Evolutionary conservation across 1,284 basidiomycete genomes (phyloP), one percentile per base, ranked within the genome.

Genomic region (Apiotrichum siamense): DNA sequence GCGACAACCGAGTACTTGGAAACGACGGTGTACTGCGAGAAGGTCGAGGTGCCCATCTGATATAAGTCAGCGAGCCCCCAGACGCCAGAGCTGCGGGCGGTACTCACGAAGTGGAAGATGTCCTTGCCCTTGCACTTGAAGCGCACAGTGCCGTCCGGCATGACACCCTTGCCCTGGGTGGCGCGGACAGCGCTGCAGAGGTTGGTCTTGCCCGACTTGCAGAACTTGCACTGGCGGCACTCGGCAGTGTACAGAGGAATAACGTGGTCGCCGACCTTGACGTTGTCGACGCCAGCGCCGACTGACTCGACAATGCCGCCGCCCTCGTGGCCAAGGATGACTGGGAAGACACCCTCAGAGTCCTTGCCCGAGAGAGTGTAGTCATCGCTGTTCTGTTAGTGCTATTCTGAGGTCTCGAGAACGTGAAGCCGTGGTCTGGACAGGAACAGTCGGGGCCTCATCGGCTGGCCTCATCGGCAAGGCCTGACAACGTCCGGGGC

Each of bases 1-100:
- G 88, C 84, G 37, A 98, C 94, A 21, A 99, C 88, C 29, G 93
- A 97, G 57, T 92, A 92, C 66, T 99, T 90, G 44, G 91, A 89
- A 5, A 98, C 92, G 50, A 98, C 96, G 12, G 96, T 98, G 79
- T 98, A 99, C 74, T 98, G 93, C 23, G 91, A 93, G 78, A 99
- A 98, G 5, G 94, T 96, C 40, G 93, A 97, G 21, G 87, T 90
- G 42, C 94, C 94, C 96, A 98, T 99, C 89, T 93, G 57, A 21
- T 18, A 20, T 18, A 7, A 2, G 42, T 46, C 12, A 42, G 45
- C 48, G 24, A 11, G 24, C 2, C 2, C 7, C n/a, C 32, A 41
- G n/a, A n/a, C n/a, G n/a, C n/a, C n/a, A n/a, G n/a, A n/a, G n/a
- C n/a, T n/a, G n/a, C n/a, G n/a, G n/a, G 41, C 24, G 4, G 29